Evolutionary conservation across 1,284 basidiomycete genomes (phyloP).

Genomic region (Pterula multifida): DNA sequence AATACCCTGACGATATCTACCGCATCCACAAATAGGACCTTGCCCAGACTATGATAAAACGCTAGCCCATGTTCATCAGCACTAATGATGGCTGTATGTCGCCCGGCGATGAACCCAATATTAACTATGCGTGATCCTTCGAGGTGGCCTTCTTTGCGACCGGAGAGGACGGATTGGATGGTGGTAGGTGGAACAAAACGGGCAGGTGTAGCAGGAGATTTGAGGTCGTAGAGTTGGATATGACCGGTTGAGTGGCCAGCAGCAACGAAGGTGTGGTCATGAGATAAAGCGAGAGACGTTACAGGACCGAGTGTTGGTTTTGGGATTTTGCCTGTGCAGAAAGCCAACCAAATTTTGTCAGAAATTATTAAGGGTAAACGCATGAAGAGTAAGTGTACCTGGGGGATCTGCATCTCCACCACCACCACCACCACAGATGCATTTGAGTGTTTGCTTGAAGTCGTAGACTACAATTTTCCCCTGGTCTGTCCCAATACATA

Average conservation of each 20-base stretch:
- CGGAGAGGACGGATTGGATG: constrained; percentile 36
- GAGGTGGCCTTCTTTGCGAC: constrained; percentile 89
- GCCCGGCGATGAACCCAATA: constrained; percentile 84
- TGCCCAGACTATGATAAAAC: constrained; percentile 93
- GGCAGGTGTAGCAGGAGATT: constrained; percentile 46
- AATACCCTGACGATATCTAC: constrained; percentile 91
- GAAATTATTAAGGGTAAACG: constrained; percentile 3
- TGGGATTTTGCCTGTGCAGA: constrained; percentile 9
- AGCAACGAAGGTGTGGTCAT: constrained; percentile 89
- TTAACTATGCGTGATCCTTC: constrained; percentile 76
- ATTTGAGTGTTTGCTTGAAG: constrained; percentile 78
- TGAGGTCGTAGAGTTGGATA: constrained; percentile 81
- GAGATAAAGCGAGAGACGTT: constrained; percentile 82
- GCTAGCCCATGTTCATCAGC: constrained; percentile 88
- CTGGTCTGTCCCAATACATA: constrained; percentile 79
- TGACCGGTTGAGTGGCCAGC: constrained; percentile 82
- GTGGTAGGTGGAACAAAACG: constrained; percentile 68
- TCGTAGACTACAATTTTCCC: constrained; percentile 82
- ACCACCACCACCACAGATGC: constrained; percentile 60
- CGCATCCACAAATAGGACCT: constrained; percentile 91
- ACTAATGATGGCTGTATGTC: constrained; percentile 89
- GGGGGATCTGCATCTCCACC: constrained; percentile 36
- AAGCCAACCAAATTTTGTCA: not conserved
- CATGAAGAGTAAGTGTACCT: not conserved
- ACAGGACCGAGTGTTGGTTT: constrained; percentile 50